Percentiles rank a stretch among this genome's conserved stretches.
Evolutionary conservation across 2,329 filamentous ascomycete genomes (phyloP).

Genomic region (Aureobasidium lini): DNA sequence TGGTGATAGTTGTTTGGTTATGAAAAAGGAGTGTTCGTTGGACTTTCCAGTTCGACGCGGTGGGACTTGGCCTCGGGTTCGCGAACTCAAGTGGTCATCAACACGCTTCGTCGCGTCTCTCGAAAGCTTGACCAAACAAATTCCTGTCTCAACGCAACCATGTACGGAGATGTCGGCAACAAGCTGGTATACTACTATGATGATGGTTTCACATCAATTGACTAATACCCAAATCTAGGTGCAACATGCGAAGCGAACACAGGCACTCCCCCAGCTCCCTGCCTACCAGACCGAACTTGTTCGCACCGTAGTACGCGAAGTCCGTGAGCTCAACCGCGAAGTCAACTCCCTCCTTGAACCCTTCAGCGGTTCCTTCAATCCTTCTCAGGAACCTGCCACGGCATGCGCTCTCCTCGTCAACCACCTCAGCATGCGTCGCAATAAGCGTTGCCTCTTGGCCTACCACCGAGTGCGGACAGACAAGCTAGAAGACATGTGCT

Average conservation of each 20-base stretch:
- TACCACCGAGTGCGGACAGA: conserved; percentile 88
- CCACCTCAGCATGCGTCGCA: conserved; percentile 88
- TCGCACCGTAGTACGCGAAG: conserved; percentile 79
- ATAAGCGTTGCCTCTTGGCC: conserved; percentile 89
- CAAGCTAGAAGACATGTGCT: conserved; percentile 88
- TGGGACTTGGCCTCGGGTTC: background rate
- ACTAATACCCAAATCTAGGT: conserved; percentile 48
- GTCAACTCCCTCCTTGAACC: conserved; percentile 70
- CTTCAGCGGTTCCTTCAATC: conserved; percentile 76
- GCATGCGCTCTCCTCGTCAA: conserved; percentile 87
- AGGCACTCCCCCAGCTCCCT: conserved; percentile 76
- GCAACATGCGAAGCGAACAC: conserved; percentile 90
- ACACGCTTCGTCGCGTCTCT: conserved; percentile 9
- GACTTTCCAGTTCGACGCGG: background rate
- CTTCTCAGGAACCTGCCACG: conserved; percentile 69
- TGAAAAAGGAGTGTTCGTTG: background rate
- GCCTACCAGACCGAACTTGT: conserved; percentile 90
- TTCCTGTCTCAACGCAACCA: conserved; percentile 30
- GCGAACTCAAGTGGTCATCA: background rate
- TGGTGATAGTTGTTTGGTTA: background rate
- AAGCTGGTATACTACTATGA: conserved; percentile 57
- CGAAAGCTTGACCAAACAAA: background rate
- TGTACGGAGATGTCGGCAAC: conserved; percentile 84
- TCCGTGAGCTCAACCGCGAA: conserved; percentile 86
- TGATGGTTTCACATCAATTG: conserved; percentile 12